Evolutionary conservation across 1,139 yeast species (phyloP).

Genomic region (Yamadazyma siamensis): DNA sequence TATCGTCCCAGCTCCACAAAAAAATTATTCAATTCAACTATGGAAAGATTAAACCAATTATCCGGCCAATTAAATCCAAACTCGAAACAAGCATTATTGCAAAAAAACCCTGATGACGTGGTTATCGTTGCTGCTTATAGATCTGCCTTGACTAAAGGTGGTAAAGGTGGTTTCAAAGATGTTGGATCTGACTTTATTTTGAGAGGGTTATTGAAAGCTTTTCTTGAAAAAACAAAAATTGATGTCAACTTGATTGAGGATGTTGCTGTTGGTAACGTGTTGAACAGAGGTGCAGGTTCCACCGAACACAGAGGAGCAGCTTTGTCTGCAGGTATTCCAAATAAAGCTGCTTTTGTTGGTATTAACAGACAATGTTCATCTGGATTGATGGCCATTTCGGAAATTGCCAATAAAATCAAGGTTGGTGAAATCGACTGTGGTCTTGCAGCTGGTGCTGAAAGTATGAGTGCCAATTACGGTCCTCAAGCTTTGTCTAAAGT

Average conservation of each 20-base stretch:
- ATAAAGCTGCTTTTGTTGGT: constrained; percentile 71
- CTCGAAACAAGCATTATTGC: constrained; percentile 40
- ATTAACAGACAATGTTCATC: constrained; percentile 93
- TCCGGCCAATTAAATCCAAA: constrained; percentile 52
- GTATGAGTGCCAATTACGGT: constrained; percentile 85
- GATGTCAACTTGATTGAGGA: constrained; percentile 73
- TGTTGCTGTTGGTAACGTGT: constrained; percentile 82
- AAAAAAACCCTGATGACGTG: constrained; percentile 79
- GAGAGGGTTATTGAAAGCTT: constrained; percentile 57
- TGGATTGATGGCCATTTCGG: constrained; percentile 86
- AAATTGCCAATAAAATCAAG: constrained; percentile 82
- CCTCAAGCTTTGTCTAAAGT: constrained; percentile 65
- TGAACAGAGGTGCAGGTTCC: constrained; percentile 89
- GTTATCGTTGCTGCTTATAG: constrained; percentile 86
- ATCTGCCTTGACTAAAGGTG: constrained; percentile 85
- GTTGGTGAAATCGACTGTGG: constrained; percentile 90
- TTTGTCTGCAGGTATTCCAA: constrained; percentile 48
- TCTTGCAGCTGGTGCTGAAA: constrained; percentile 87
- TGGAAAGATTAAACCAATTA: constrained; percentile 64
- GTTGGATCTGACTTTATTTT: constrained; percentile 73
- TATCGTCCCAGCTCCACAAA: constrained; percentile 1
- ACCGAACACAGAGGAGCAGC: constrained; percentile 84
- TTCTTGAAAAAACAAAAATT: constrained; percentile 57
- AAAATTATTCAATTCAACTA: constrained; percentile 15
- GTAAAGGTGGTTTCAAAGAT: constrained; percentile 77